Evolutionary conservation across 805 yeast genomes (phyloP).

Genomic region (Kazachstania africana): DNA sequence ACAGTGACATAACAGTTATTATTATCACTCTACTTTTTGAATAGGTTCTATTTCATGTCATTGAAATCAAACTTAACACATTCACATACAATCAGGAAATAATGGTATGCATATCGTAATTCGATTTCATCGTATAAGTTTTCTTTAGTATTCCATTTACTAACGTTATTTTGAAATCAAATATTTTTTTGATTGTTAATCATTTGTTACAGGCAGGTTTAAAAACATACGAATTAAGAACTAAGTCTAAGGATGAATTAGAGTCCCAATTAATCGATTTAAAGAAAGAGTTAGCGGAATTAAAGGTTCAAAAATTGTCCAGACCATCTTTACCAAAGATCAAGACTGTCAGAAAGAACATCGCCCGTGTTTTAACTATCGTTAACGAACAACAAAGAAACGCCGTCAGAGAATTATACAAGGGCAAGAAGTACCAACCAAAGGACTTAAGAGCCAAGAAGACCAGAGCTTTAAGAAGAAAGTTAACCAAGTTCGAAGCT

Average conservation of each 20-base stretch:
- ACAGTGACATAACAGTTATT: no score
- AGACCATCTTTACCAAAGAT: conserved; percentile 92
- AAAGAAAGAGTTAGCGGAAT: conserved; percentile 91
- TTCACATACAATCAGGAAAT: no score
- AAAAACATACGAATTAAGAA: conserved; percentile 92
- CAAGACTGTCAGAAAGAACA: conserved; percentile 94
- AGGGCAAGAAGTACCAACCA: conserved; percentile 91
- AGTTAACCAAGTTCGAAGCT: conserved; percentile 80
- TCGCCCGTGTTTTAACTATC: conserved; percentile 95
- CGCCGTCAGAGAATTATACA: conserved; percentile 88
- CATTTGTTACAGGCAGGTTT: no score
- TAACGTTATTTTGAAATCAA: no score
- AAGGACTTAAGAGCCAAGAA: conserved; percentile 98
- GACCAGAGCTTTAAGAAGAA: conserved; percentile 99
- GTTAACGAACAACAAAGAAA: conserved; percentile 96
- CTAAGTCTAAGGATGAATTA: conserved; percentile 94
- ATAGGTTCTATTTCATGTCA: no score
- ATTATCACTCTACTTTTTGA: no score
- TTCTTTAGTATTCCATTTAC: no score
- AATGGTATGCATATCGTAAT: no score
- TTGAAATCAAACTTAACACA: no score
- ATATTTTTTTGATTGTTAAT: no score
- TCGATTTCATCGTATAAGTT: no score
- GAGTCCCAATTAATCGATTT: conserved; percentile 88
- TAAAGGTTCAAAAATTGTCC: conserved; percentile 91